Conservation (phyloP, 345 rosid genomes). For the Anastatica hierochuntica region DNA sequence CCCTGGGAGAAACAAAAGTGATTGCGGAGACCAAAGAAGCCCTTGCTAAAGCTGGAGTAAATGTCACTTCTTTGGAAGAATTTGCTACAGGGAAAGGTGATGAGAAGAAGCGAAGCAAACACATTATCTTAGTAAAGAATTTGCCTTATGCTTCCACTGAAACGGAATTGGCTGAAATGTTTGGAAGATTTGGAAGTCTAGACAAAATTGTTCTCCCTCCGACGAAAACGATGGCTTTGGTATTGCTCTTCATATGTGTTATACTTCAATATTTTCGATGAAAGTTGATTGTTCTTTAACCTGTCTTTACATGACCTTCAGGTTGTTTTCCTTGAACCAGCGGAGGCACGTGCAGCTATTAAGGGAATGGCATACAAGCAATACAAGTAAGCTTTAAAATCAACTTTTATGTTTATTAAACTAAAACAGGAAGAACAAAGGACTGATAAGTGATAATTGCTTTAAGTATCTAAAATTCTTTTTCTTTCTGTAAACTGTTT, state of each 20-base stretch:
- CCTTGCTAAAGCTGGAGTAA: conserved; percentile 71
- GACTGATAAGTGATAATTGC: no score
- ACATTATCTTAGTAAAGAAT: conserved; percentile 76
- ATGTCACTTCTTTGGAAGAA: conserved; percentile 59
- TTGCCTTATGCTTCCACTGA: conserved; percentile 87
- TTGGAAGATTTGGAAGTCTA: conserved; percentile 74
- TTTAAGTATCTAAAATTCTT: neutral
- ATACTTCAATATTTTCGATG: neutral
- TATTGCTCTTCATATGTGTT: conserved; percentile 18
- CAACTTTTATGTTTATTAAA: neutral
- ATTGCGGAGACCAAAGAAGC: conserved; percentile 84
- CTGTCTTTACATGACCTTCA: conserved; percentile 23
- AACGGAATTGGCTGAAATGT: conserved; percentile 68
- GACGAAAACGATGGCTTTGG: conserved; percentile 86
- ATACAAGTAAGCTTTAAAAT: conserved; percentile 54
- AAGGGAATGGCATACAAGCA: conserved; percentile 82
- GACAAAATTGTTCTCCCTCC: conserved; percentile 83
- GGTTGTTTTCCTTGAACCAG: conserved; percentile 86
- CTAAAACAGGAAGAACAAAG: no score
- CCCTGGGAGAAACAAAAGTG: conserved; percentile 95
- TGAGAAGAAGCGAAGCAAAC: conserved; percentile 67
- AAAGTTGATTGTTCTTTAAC: neutral
- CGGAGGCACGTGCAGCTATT: conserved; percentile 84
- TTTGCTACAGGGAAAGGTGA: conserved; percentile 49
- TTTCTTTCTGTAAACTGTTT: neutral